A percentile compares a stretch with the other conserved stretches of the same genome.
phyloP scores from a whole-genome alignment of 2,329 filamentous ascomycete species.

The Monosporascus ibericus region DNA sequence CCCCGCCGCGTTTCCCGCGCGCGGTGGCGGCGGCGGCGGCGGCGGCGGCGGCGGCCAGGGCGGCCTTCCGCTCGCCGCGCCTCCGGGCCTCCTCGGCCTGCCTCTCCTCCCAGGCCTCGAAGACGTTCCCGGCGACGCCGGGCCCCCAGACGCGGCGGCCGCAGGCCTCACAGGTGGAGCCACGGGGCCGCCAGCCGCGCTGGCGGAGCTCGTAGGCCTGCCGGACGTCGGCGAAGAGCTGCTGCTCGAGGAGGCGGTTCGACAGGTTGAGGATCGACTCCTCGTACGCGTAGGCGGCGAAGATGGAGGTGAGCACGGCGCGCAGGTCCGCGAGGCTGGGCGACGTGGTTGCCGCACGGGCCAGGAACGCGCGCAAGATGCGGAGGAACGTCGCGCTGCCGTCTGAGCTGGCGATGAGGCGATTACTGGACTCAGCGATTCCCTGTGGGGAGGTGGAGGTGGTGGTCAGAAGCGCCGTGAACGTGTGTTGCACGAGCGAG shows the following conservation, averaged over 20 bases:
- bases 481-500: constrained; percentile 79
- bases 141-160: constrained; percentile 82
- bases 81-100: constrained; percentile 41
- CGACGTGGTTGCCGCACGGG: constrained; percentile 71
- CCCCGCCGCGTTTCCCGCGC: constrained; percentile 30
- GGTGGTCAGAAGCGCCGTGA: constrained; percentile 76
- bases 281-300: constrained; percentile 93
- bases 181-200: constrained; percentile 81
- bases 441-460: constrained; percentile 63
- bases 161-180: constrained; percentile 84
- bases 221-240: constrained; percentile 77
- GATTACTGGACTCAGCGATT: constrained; percentile 23
- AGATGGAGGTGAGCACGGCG: constrained; percentile 79
- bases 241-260: constrained; percentile 80
- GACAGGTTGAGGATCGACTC: constrained; percentile 81
- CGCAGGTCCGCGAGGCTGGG: constrained; percentile 85
- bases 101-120: constrained; percentile 72
- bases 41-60: constrained; percentile 16
- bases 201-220: constrained; percentile 69
- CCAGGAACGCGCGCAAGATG: constrained; percentile 82
- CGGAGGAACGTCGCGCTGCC: constrained; percentile 74
- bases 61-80: constrained; percentile 37
- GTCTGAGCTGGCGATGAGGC: constrained; percentile 30
- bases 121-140: constrained; percentile 69
- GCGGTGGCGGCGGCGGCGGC: constrained; percentile 5